Evolutionary conservation across 495 filamentous ascomycete species (phyloP), one percentile per base, ranked within the genome.

Genomic region (Endocarpon pusillum): DNA sequence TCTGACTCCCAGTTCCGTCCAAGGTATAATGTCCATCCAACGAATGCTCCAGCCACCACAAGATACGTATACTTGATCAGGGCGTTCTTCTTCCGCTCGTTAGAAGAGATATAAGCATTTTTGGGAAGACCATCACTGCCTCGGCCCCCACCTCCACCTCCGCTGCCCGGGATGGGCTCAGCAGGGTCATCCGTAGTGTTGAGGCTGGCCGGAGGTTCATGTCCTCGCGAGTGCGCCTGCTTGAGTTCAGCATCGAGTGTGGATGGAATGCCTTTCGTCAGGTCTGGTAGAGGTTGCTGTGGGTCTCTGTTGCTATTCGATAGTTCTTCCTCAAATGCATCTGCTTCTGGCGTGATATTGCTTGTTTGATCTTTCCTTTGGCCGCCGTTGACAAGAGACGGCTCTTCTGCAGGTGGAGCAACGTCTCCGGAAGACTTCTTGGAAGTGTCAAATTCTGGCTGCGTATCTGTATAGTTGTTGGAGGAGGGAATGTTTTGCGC

Each of bases 181-280:
- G 54, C 49, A 21, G 65, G 63, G 26, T 74, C 68, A 44, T 75
- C 69, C 3, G 72, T 67, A 7, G 76, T 51, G 28, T 75, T 66
- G 35, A 81, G 48, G 3, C 53, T 47, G 5, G 53, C 35, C 19
- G 57, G 47, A 36, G 60, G 47, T 25, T 51, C 35, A 16, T 46
- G 41, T 23, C 52, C 49, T 23, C 64, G 63, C 26, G 66, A 65
- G 17, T 57, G 55, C 9, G 61, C 62, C 3, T 57, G 67, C 52
- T 79, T 72, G 40, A 78, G 69, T 47, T 89, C 81, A 16, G 64
- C 60, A 35, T 58, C 62, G 21, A 92, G 62, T 12, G 84, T 92
- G 14, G 84, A 92, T 1, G 85, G 85, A 38, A 94, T 89, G 42
- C 85, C 85, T 49, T 87, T 77, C 5, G 81, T 87, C 16, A 94